Conservation (phyloP, 2,329 filamentous ascomycete species). For the Cytospora piceicola region DNA sequence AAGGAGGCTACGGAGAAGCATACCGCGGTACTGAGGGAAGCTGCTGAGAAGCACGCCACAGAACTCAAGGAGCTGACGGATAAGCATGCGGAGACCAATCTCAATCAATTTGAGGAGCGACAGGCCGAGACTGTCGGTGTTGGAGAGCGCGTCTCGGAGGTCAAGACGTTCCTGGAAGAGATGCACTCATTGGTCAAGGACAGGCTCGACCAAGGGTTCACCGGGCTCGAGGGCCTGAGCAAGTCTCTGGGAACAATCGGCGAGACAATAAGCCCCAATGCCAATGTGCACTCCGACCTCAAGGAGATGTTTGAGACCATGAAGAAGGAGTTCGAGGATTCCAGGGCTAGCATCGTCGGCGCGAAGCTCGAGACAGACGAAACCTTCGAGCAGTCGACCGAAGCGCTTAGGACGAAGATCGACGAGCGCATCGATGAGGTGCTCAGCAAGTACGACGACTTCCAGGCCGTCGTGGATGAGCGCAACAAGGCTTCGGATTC, state of each 20-base stretch:
- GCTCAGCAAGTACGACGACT: conserved; percentile 85
- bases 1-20: conserved; percentile 26
- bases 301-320: conserved; percentile 76
- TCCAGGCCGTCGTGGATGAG: conserved; percentile 74
- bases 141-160: conserved; percentile 75
- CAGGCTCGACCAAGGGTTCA: conserved; percentile 76
- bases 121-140: conserved; percentile 82
- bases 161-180: conserved; percentile 77
- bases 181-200: conserved; percentile 76
- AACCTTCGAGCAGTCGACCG: conserved; percentile 66
- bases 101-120: conserved; percentile 80
- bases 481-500: conserved; percentile 75
- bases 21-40: conserved; percentile 23
- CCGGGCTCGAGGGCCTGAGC: conserved; percentile 72
- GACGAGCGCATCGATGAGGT: conserved; percentile 74
- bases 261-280: conserved; percentile 63
- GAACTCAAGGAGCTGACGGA: conserved; percentile 68
- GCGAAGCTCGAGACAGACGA: conserved; percentile 84
- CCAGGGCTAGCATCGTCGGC: conserved; percentile 76
- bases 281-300: conserved; percentile 63
- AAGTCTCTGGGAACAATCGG: conserved; percentile 70
- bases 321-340: conserved; percentile 85
- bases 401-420: conserved; percentile 58
- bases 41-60: conserved; percentile 61
- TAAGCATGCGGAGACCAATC: conserved; percentile 71